Base-by-base conservation (phyloP, 139 green algal genomes). In the Chlorella sp. region DNA sequence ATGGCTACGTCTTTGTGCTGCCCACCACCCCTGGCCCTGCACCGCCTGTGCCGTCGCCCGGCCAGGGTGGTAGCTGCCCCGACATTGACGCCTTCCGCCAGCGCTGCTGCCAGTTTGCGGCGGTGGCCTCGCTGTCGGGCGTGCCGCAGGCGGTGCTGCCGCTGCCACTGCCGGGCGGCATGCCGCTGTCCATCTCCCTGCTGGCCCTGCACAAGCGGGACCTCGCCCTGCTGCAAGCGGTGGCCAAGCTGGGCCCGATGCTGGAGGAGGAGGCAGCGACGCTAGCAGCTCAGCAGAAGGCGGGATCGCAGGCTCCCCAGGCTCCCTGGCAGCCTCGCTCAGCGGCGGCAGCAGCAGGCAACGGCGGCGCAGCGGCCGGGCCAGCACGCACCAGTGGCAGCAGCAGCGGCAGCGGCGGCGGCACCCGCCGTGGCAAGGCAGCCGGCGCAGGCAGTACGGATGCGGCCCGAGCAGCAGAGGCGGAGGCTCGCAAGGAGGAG, bases 1-100 rank as follows among this genome's bases (percentile, higher is more conserved):
- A 90, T 15, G 86, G 86, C 21, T 88, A 87, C 41, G 56, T 90
- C 63, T 88, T 90, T 82, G 86, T 90, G 38, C 65, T 90, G 51
- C 86, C 86, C 68, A 84, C 82, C 26, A 67, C 73, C 25, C 74
- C 86, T 11, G 74, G 81, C 1, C 32, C 47, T 20, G 62, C 80
- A 26, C 85, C 85, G 0, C 3, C 12, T 21, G 51, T 60, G 51
- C 62, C 72, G 7, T 17, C 17, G 12, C 34, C 34, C 1, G 30
- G 25, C 32, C 44, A 60, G 20, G 47, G 32, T 44, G 23, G 57
- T 38, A 28, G 20, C 18, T 57, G 34, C 56, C 16, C 64, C 17
- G 76, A 63, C 2, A 1, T 70, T 32, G 71, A 11, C 2, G 39
- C 20, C 3, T 88, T 82, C 80, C 67, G 67, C 32, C 39, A 63